These are phyloP conservation scores for Saxophila tyrrhenica DNA, from an alignment of 495 filamentous ascomycete genomes.

Conservation along the genomic window DNA sequence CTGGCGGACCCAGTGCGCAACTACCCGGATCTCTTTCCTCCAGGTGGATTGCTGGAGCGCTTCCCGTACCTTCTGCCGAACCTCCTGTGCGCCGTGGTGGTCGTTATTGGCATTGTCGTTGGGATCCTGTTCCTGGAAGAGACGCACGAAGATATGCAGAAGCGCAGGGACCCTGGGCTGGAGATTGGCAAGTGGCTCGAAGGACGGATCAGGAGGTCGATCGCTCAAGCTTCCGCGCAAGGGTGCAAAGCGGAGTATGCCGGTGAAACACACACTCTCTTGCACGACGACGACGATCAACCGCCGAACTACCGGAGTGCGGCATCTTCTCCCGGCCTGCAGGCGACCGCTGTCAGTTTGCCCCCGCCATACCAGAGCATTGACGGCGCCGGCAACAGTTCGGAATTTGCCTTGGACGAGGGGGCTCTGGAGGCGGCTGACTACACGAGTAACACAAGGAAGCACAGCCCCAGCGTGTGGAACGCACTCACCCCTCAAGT, in stretches of 20 bases:
- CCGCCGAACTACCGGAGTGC: slow-evolving; percentile 55
- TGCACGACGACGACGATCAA: slow-evolving; percentile 43
- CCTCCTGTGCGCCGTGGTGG: slow-evolving; percentile 71
- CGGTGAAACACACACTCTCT: slow-evolving; percentile 32
- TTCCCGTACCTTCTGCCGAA: slow-evolving; percentile 93
- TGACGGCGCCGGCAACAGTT: slow-evolving; percentile 4
- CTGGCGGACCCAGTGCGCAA: slow-evolving; percentile 75
- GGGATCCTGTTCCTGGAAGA: slow-evolving; percentile 90
- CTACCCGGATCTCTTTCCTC: slow-evolving; percentile 65
- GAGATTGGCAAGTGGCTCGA: slow-evolving; percentile 68
- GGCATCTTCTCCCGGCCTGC: slow-evolving; percentile 36
- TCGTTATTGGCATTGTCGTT: slow-evolving; percentile 65
- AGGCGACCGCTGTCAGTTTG: slow-evolving; percentile 15
- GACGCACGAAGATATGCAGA: slow-evolving; percentile 76
- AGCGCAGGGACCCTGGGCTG: slow-evolving; percentile 60
- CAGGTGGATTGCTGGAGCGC: slow-evolving; percentile 63
- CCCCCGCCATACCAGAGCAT: slow-evolving; percentile 25
- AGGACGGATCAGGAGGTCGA: slow-evolving; percentile 30
- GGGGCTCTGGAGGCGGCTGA: slow-evolving; percentile 38
- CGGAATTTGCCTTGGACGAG: slow-evolving; percentile 22
- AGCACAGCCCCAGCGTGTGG: slow-evolving; percentile 2
- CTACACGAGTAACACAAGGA: background rate
- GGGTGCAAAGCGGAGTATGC: slow-evolving; percentile 28
- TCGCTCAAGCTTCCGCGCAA: no score
- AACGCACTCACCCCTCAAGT: slow-evolving; percentile 69